Conservation (phyloP, 1,284 basidiomycete genomes). For the Psilocybe mexicana region DNA sequence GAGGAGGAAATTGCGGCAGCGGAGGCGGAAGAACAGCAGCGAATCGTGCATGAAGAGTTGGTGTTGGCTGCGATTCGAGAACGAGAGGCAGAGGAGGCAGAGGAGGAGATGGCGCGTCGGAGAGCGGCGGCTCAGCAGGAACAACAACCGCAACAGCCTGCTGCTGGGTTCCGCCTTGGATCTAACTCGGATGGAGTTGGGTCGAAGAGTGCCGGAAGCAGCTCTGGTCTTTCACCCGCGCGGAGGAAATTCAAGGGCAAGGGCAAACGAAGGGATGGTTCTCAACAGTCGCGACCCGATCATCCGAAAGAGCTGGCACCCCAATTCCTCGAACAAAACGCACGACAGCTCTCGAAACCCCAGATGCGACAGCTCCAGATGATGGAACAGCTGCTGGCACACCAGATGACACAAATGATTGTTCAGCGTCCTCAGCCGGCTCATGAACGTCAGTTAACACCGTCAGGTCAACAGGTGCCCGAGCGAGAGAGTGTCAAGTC, state of each 20-base stretch:
- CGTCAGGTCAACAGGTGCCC: background rate
- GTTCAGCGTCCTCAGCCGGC: constrained; percentile 9
- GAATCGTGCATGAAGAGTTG: constrained; percentile 9
- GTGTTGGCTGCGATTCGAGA: constrained; percentile 7
- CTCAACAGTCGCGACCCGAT: background rate
- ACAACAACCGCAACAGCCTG: constrained; percentile 18
- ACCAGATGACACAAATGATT: constrained; percentile 6
- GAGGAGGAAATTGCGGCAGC: background rate
- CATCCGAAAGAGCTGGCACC: background rate
- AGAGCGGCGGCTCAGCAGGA: constrained; percentile 13
- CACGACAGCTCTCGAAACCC: constrained; percentile 12
- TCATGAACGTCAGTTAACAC: background rate
- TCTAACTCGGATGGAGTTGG: constrained; percentile 46
- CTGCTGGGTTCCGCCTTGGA: constrained; percentile 54
- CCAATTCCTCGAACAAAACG: constrained; percentile 4
- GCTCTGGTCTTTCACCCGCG: constrained; percentile 26
- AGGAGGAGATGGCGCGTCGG: constrained; percentile 13
- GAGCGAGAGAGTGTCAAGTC: too few species aligned
- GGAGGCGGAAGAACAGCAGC: constrained; percentile 4
- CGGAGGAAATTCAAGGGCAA: constrained; percentile 14
- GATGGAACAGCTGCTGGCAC: constrained; percentile 16
- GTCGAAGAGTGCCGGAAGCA: constrained; percentile 44
- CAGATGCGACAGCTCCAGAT: constrained; percentile 17
- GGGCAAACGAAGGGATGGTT: constrained; percentile 10
- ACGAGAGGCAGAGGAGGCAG: constrained; percentile 17